A percentile compares a stretch with the other conserved stretches of the same genome.
These are phyloP conservation scores for Candida smagusa DNA, from an alignment of 1,139 yeast species.

Conservation along the genomic window DNA sequence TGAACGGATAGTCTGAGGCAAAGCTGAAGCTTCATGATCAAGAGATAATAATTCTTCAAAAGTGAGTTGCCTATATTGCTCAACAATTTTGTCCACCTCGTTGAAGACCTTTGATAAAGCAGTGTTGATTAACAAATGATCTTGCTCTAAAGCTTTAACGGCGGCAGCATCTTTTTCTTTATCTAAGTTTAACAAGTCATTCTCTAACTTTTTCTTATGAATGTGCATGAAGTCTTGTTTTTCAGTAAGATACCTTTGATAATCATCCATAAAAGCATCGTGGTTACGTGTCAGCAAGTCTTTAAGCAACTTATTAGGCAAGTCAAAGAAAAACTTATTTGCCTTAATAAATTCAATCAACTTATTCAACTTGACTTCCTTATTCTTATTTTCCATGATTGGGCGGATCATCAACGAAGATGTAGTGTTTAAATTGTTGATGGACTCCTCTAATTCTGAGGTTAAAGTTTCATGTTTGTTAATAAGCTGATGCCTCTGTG, in stretches of 20 bases:
- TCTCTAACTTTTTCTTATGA: slow-evolving; percentile 16
- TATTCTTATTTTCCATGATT: slow-evolving; percentile 58
- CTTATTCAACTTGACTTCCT: slow-evolving; percentile 55
- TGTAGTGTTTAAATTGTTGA: slow-evolving; percentile 48
- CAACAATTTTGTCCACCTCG: slow-evolving; percentile 64
- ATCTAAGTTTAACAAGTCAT: slow-evolving; percentile 12
- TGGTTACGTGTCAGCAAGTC: slow-evolving; percentile 62
- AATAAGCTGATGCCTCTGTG: slow-evolving; percentile 24
- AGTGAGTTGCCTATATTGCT: slow-evolving; percentile 58
- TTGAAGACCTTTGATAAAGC: slow-evolving; percentile 50
- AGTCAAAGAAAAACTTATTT: slow-evolving; percentile 64
- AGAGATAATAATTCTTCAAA: slow-evolving; percentile 55
- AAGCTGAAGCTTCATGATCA: slow-evolving; percentile 30
- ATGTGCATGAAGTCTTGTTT: slow-evolving; percentile 16
- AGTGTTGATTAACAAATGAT: slow-evolving; percentile 29
- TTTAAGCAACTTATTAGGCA: slow-evolving; percentile 60
- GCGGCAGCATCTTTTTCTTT: slow-evolving; percentile 15
- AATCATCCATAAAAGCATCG: slow-evolving; percentile 67
- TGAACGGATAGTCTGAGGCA: slow-evolving; percentile 6
- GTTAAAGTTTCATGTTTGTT: slow-evolving; percentile 21
- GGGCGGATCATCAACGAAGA: slow-evolving; percentile 76
- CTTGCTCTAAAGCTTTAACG: slow-evolving; percentile 19
- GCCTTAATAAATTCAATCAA: slow-evolving; percentile 63
- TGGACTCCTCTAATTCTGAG: slow-evolving; percentile 42
- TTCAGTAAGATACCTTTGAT: slow-evolving; percentile 50